Base-by-base conservation (phyloP, 2,329 filamentous ascomycete genomes). In the Gaeumannomyces tritici region DNA sequence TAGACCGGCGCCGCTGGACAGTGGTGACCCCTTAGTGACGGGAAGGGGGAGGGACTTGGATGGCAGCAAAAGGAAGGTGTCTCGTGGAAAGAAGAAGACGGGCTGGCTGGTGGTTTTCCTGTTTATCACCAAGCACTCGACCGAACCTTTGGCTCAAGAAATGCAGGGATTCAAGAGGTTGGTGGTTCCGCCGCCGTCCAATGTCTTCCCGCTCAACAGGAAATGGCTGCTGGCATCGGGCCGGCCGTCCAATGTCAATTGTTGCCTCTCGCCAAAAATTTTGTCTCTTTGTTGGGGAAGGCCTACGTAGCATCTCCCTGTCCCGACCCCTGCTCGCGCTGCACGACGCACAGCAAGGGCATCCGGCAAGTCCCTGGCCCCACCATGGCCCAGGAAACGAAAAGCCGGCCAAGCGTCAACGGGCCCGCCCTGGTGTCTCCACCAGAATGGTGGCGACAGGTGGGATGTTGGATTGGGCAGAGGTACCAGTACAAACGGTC, bases 201-300 rank as follows among this genome's bases (percentile, higher is more conserved):
- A 51, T 51, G 15, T 51, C n/a, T 51, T n/a, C n/a, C 42, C 9
- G 31, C 60, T 42, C 60, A 61, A 61, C 60, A 61, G 47, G 54
- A 56, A 61, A 27, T 27, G 55, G 55, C 55, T 29, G 26, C 26
- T 28, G 55, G 13, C 55, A 29, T 56, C 26, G 12, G 42, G 18
- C 42, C 42, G 8, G 42, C 24, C 21, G 42, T 51, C 42, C 42
- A 51, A 51, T 56, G 55, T 27, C 55, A 56, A 29, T 29, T 56
- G 26, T 61, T 61, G 31, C 54, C 55, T 65, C 68, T 69, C 69
- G 70, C 69, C 70, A 71, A 72, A 69, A 66, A 63, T 65, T 68
- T 68, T 64, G 66, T 66, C 65, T 66, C 71, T 67, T 72, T 73
- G 71, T 73, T 73, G 71, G 71, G 71, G 68, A 70, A 65, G 62